Percentiles rank a stretch among this genome's conserved stretches.
Conservation (phyloP, 2,329 filamentous ascomycete species). For the Aspergillus vadensis region DNA sequence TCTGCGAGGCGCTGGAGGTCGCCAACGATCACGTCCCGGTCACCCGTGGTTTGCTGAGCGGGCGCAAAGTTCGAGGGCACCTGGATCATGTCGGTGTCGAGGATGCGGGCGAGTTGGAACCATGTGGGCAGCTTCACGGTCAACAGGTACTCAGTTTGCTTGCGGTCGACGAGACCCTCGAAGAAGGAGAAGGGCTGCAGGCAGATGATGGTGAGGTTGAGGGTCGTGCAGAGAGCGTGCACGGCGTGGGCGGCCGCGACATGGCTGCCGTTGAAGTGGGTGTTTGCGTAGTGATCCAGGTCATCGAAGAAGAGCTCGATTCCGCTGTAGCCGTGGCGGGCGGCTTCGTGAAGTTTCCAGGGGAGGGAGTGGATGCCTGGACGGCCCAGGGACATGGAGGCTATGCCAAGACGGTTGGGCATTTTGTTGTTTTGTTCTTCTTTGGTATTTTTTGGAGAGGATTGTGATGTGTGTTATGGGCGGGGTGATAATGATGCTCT, state of each 20-base stretch:
- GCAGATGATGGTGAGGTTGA: constrained; percentile 47
- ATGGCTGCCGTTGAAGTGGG: constrained; percentile 27
- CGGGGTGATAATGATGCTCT: too few relatives aligned
- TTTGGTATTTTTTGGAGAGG: neutral
- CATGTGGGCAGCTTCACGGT: constrained; percentile 65
- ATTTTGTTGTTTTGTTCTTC: constrained; percentile 16
- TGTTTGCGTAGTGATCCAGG: constrained; percentile 33
- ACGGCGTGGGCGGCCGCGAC: constrained; percentile 43
- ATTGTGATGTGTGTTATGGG: neutral
- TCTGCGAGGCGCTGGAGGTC: constrained; percentile 70
- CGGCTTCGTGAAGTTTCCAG: constrained; percentile 69
- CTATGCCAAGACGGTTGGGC: constrained; percentile 60
- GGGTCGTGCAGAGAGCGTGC: constrained; percentile 47
- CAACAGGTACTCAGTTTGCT: constrained; percentile 59
- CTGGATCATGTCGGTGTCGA: constrained; percentile 71
- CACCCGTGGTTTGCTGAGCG: constrained; percentile 47
- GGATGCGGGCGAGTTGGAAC: constrained; percentile 65
- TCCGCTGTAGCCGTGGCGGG: constrained; percentile 42
- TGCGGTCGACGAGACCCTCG: constrained; percentile 69
- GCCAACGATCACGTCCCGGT: constrained; percentile 58
- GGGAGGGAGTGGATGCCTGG: constrained; percentile 69
- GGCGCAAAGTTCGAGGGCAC: constrained; percentile 71
- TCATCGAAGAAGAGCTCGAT: constrained; percentile 43
- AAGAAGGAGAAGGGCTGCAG: constrained; percentile 78
- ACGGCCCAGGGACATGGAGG: constrained; percentile 75